These are phyloP conservation scores for Lactifluus echinatus DNA, from an alignment of 768 basidiomycete genomes.

Conservation along the genomic window DNA sequence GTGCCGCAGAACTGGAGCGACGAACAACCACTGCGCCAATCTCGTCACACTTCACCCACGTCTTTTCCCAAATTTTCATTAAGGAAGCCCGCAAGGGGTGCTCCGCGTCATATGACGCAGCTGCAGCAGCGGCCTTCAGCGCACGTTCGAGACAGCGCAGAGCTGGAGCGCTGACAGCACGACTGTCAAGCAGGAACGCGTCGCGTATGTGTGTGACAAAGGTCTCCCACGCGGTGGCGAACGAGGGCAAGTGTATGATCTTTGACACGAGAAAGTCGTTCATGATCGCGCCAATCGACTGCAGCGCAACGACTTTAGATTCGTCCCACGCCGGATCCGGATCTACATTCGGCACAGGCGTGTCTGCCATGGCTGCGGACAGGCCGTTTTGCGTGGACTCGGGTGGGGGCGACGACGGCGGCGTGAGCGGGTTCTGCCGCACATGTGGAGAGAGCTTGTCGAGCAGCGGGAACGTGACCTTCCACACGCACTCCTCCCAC, in stretches of 20 bases:
- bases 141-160: conserved; percentile 77
- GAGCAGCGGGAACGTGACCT: conserved; percentile 80
- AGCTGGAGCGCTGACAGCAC: conserved; percentile 71
- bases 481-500: conserved; percentile 91
- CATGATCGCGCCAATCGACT: conserved; percentile 78
- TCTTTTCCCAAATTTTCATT: conserved; percentile 45
- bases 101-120: conserved; percentile 32
- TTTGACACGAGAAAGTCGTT: conserved; percentile 67
- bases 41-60: conserved; percentile 62
- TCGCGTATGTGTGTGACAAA: conserved; percentile 69
- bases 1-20: conserved; percentile 18
- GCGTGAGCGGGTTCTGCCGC: conserved; percentile 27
- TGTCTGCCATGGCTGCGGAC: not conserved
- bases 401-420: conserved; percentile 8
- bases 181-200: conserved; percentile 53
- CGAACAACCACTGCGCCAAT: conserved; percentile 49
- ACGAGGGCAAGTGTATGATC: conserved; percentile 65
- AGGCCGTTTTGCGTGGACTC: conserved; percentile 10
- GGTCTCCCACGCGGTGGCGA: conserved; percentile 60
- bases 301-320: conserved; percentile 76
- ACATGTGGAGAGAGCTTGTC: conserved; percentile 57
- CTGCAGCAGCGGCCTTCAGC: conserved; percentile 47
- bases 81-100: conserved; percentile 30
- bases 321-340: conserved; percentile 67
- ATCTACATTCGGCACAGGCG: conserved; percentile 9